Evolutionary conservation across 192 early-diverging fungal genomes (phyloP), one percentile per base, ranked within the genome.

Genomic region (Rhizoclosmatium globosum): DNA sequence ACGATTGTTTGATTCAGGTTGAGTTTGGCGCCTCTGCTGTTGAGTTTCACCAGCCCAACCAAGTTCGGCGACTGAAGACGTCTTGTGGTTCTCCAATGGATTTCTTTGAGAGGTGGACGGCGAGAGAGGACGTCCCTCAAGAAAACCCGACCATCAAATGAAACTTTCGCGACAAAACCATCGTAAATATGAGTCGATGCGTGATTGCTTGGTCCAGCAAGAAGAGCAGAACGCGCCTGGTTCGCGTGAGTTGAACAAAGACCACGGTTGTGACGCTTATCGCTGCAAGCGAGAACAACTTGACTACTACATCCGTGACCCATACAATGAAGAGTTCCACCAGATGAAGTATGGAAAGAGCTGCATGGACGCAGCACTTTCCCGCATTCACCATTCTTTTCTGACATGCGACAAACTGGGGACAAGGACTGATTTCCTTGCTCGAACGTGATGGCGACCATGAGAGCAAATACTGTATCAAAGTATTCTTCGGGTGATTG

Each of bases 141-240:
- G 48, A 47, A 82, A 6, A 82, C 38, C 38, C 53, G 38, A 43
- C 60, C 79, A 72, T 82, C 81, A 56, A 73, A 80, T 44, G 66
- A 65, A 7, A 67, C 61, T 53, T 73, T 67, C 17, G 77, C 23
- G 7, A 82, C 80, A 45, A 46, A 80, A 39, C 81, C 80, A 46
- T 82, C 81, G 71, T 82, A 82, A 7, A 82, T 53, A 44, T 82
- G 81, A 39, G 79, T 82, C 7, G 79, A 78, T 17, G 81, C 81
- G 4, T 15, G 9, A 6, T 19, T 17, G 19, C 72, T 44, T 21
- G 72, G 58, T 4, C 45, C 38, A 45, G 31, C 46, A 9, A 80
- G 81, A 17, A 82, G 60, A 42, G 3, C 11, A 11, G 19, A 15
- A 13, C 53, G 56, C 15, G 47, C 79, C 47, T 62, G 64, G 13